Percentiles rank a stretch among this genome's conserved stretches.
phyloP scores from a whole-genome alignment of 768 basidiomycete species.

The Mycena amicta region DNA sequence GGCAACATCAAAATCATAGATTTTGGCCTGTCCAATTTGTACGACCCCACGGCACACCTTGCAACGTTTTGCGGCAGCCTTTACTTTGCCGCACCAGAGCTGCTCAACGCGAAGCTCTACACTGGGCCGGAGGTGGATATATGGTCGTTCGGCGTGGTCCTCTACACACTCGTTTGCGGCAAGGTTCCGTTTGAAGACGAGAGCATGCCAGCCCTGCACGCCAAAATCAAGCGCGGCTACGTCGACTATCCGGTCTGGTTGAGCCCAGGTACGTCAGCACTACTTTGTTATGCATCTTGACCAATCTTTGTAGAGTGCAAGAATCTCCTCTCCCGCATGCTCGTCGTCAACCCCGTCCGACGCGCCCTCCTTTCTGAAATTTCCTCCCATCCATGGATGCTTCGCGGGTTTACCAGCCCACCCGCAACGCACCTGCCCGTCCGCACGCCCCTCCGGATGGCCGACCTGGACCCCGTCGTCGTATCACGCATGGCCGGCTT shows the following conservation, averaged over 20 bases:
- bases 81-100: conserved; percentile 97
- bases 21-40: conserved; percentile 96
- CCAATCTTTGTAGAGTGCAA: conserved; percentile 76
- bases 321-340: conserved; percentile 91
- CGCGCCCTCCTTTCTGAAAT: conserved; percentile 87
- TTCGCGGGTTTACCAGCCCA: conserved; percentile 78
- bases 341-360: conserved; percentile 85
- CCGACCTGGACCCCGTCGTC: conserved; percentile 86
- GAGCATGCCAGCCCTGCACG: conserved; percentile 98
- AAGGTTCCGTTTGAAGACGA: conserved; percentile 99
- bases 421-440: conserved; percentile 85
- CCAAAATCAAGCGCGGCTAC: conserved; percentile 96
- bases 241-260: conserved; percentile 99
- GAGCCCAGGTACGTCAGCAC: conserved; percentile 69
- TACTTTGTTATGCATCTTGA: background rate
- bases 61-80: conserved; percentile 96
- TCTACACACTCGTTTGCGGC: conserved; percentile 98
- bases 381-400: conserved; percentile 88
- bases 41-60: conserved; percentile 77
- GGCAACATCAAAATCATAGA: conserved; percentile 99
- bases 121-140: conserved; percentile 98
- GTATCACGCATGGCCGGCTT: conserved; percentile 93
- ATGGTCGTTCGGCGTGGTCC: conserved; percentile 98
- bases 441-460: conserved; percentile 84
- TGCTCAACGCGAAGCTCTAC: conserved; percentile 95